Base-by-base conservation (phyloP, 768 basidiomycete genomes). In the Lactifluus piperatus region DNA sequence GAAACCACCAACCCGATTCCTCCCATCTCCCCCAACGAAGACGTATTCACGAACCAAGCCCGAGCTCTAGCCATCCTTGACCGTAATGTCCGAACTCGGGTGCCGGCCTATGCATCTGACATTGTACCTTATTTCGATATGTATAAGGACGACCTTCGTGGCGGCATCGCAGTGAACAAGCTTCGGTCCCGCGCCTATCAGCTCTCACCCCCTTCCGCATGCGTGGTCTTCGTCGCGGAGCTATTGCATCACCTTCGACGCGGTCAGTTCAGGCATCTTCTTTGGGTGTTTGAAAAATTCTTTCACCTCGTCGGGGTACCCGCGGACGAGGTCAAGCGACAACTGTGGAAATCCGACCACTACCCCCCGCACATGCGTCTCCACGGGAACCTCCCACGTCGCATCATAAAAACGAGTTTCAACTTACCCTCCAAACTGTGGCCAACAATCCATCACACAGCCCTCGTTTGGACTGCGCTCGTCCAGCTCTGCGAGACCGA, bases 251-350 rank as follows among this genome's bases (percentile, higher is more conserved):
- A 68, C 30, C 41, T 53, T 10, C 45, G 49, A 2, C 34, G 53
- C 14, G 48, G 56, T 24, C 30, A 68, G 10, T 39, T 61, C 29
- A 18, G 4, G 18, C 34, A 54, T 2, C 51, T 66, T 9, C 56
- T 68, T 37, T 44, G 71, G 48, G 71, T 77, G 0, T 88, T 81
- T 65, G 68, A 70, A 13, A 73, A 77, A 6, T 75, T 81, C 54
- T 86, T 84, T 64, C 76, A 75, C 55, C 61, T 75, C 7, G 69
- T 75, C 37, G 84, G 81, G 14, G 71, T 88, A n/a, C 83, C 85
- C 0, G 20, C n/a, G 10, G 37, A 57, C 13, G 57, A 60, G 1
- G 10, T 52, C 43, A 43, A 3, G 20, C 49, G 29, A 41, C 49
- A 14, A 4, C 43, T 64, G 3, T 58, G 52, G 53, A 41, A 22